phyloP scores from a whole-genome alignment of 148 eudicot genomes.

The Tetragonia tetragonoides region DNA sequence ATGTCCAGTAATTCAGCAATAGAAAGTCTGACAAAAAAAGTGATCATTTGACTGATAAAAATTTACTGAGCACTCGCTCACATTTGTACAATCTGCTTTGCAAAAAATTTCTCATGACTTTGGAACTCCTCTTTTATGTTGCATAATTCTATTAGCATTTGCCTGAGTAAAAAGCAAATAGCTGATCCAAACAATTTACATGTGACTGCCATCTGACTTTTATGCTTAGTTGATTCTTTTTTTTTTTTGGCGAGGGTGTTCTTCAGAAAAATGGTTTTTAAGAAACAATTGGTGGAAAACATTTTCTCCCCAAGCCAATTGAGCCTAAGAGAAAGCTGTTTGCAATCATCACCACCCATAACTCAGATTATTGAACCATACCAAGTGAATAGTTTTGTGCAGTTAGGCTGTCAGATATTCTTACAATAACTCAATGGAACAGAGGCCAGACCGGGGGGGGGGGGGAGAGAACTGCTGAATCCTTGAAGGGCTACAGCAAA shows the following conservation, averaged over 20 bases:
- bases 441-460: background rate
- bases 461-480: background rate
- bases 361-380: background rate
- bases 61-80: background rate
- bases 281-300: background rate
- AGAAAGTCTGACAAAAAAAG: background rate
- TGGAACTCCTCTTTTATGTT: background rate
- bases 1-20: too few relatives aligned
- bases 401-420: background rate
- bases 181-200: background rate
- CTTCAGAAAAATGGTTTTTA: background rate
- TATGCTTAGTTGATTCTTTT: background rate
- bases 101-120: background rate
- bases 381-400: background rate
- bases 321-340: background rate
- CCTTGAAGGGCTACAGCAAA: slow-evolving; percentile 1
- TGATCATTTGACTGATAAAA: background rate
- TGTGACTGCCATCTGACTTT: background rate
- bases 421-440: background rate
- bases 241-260: background rate
- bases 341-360: background rate
- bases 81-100: background rate
- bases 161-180: background rate
- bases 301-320: background rate
- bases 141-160: background rate